phyloP scores from a whole-genome alignment of 2,329 filamentous ascomycete species.

The Hypoxylon sp. region DNA sequence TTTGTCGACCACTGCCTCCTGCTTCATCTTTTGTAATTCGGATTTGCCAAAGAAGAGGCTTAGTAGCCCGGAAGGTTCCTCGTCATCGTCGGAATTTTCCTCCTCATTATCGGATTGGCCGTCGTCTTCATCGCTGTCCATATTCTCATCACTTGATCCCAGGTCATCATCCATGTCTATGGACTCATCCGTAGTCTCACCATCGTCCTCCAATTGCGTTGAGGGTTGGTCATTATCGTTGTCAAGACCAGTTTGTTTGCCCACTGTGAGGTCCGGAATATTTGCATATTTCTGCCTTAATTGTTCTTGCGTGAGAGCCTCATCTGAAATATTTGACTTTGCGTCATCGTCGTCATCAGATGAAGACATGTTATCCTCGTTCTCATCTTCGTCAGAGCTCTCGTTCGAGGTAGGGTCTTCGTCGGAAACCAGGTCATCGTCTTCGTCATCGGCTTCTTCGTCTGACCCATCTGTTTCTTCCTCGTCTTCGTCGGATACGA shows the following conservation, averaged over 20 bases:
- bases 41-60: constrained; percentile 73
- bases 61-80: constrained; percentile 64
- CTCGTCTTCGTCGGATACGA: constrained; percentile 60
- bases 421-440: constrained; percentile 61
- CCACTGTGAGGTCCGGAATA: constrained; percentile 65
- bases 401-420: constrained; percentile 57
- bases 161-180: constrained; percentile 78
- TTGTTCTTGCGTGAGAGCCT: constrained; percentile 78
- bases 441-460: constrained; percentile 65
- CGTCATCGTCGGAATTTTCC: constrained; percentile 63
- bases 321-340: constrained; percentile 69
- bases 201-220: constrained; percentile 52
- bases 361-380: constrained; percentile 74
- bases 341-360: constrained; percentile 73
- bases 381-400: constrained; percentile 57
- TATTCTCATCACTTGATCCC: constrained; percentile 68
- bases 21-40: constrained; percentile 68
- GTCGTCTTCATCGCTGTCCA: constrained; percentile 62
- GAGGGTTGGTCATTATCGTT: constrained; percentile 42
- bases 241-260: constrained; percentile 30
- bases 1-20: constrained; percentile 54
- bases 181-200: constrained; percentile 75
- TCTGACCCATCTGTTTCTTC: constrained; percentile 63
- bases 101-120: constrained; percentile 60
- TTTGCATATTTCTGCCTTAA: constrained; percentile 78